These are phyloP conservation scores for Secale cereale DNA, from an alignment of 176 grass and related monocot species.

Conservation along the genomic window DNA sequence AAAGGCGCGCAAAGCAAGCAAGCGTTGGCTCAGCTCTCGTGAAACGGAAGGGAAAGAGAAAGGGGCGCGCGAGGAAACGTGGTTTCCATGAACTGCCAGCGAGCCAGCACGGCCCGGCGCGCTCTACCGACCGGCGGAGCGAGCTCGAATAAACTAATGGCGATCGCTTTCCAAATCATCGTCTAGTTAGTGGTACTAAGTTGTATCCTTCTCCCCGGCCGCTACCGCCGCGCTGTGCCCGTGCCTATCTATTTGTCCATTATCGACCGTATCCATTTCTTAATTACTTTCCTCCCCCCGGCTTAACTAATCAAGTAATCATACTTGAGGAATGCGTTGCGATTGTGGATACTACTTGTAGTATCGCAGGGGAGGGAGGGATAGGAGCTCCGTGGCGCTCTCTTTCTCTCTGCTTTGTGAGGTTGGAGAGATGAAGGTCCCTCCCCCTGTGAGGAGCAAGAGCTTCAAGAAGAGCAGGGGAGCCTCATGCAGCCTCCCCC, in stretches of 20 bases:
- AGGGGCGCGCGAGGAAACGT: conserved; percentile 19
- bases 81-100: conserved; percentile 38
- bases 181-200: background rate
- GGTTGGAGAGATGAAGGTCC: conserved; percentile 34
- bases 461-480: conserved; percentile 27
- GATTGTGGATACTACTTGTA: background rate
- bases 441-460: conserved; percentile 14
- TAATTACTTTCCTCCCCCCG: conserved; percentile 7
- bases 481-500: conserved; percentile 16
- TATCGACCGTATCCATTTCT: conserved; percentile 33
- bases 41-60: background rate
- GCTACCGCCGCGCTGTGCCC: conserved; percentile 16
- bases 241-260: background rate
- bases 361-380: background rate
- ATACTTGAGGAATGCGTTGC: background rate
- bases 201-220: conserved; percentile 30
- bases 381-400: background rate
- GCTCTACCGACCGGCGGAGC: conserved; percentile 22
- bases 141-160: background rate
- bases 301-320: conserved; percentile 25
- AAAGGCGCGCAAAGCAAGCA: conserved; percentile 22
- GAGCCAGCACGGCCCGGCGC: background rate
- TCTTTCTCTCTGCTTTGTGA: background rate
- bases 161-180: conserved; percentile 27
- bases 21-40: conserved; percentile 19